Percentiles rank a stretch among this genome's conserved stretches.
Conservation (phyloP, 2,329 filamentous ascomycete species). For the Epichloe typhina region DNA sequence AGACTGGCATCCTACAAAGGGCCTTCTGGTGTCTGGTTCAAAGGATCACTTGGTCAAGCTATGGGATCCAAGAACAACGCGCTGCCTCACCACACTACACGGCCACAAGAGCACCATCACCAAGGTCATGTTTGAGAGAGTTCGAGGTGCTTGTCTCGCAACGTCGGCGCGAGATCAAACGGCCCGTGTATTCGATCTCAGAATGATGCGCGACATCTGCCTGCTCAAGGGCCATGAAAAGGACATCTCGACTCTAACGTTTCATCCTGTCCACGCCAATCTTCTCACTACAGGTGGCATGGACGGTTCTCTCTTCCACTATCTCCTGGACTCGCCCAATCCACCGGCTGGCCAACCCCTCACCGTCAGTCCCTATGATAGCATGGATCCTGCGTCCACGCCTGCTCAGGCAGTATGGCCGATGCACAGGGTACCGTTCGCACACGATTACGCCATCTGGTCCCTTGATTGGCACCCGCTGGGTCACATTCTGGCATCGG, state of each 20-base stretch:
- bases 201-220: constrained; percentile 97
- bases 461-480: constrained; percentile 96
- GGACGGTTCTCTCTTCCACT: constrained; percentile 83
- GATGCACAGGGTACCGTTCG: constrained; percentile 73
- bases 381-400: constrained; percentile 62
- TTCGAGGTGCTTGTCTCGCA: constrained; percentile 72
- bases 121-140: constrained; percentile 79
- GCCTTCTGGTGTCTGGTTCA: constrained; percentile 84
- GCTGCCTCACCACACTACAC: constrained; percentile 85
- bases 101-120: constrained; percentile 97
- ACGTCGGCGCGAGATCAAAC: constrained; percentile 90
- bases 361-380: constrained; percentile 73
- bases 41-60: constrained; percentile 97
- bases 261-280: constrained; percentile 86
- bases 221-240: constrained; percentile 91
- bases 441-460: constrained; percentile 94
- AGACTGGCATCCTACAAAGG: constrained; percentile 95
- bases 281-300: constrained; percentile 82
- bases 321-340: constrained; percentile 91
- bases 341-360: constrained; percentile 59
- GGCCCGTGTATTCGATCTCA: constrained; percentile 82
- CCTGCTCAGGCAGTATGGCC: constrained; percentile 86
- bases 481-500: constrained; percentile 87
- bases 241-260: constrained; percentile 81
- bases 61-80: constrained; percentile 88